Evolutionary conservation across 1,139 yeast genomes (phyloP).

Genomic region (Wickerhamiella pararugosa): DNA sequence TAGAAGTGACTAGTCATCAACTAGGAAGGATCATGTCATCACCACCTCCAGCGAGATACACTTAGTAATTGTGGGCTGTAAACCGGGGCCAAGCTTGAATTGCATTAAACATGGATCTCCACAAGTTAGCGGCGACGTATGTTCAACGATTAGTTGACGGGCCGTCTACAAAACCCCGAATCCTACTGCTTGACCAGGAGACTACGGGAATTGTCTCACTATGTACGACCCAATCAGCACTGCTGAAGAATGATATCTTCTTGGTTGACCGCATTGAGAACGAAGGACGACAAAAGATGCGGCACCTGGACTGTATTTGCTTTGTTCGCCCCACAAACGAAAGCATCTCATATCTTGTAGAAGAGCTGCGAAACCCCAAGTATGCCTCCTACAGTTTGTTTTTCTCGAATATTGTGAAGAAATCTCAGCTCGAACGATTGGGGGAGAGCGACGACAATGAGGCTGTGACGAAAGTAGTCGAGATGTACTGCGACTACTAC

Average conservation of each 20-base stretch:
- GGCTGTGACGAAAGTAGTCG: slow-evolving; percentile 58
- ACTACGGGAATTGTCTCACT: slow-evolving; percentile 78
- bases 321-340: slow-evolving; percentile 62
- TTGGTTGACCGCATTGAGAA: slow-evolving; percentile 57
- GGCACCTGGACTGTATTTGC: slow-evolving; percentile 70
- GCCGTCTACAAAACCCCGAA: slow-evolving; percentile 12
- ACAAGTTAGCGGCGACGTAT: slow-evolving; percentile 12
- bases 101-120: slow-evolving; percentile 8
- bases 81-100: not conserved
- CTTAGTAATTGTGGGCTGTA: not conserved
- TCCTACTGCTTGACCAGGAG: slow-evolving; percentile 58
- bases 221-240: slow-evolving; percentile 74
- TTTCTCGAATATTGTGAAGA: slow-evolving; percentile 61
- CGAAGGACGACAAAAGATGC: slow-evolving; percentile 51
- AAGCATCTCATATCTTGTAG: slow-evolving; percentile 41
- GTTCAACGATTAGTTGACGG: slow-evolving; percentile 15
- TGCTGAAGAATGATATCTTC: slow-evolving; percentile 68
- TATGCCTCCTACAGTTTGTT: slow-evolving; percentile 62
- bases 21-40: no score
- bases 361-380: slow-evolving; percentile 64
- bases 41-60: no score
- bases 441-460: slow-evolving; percentile 89
- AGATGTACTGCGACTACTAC: slow-evolving; percentile 69
- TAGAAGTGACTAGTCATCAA: no score
- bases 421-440: slow-evolving; percentile 62